A percentile compares a stretch with the other conserved stretches of the same genome.
phyloP scores from a whole-genome alignment of 768 basidiomycete genomes.

The Infundibulicybe gibba region DNA sequence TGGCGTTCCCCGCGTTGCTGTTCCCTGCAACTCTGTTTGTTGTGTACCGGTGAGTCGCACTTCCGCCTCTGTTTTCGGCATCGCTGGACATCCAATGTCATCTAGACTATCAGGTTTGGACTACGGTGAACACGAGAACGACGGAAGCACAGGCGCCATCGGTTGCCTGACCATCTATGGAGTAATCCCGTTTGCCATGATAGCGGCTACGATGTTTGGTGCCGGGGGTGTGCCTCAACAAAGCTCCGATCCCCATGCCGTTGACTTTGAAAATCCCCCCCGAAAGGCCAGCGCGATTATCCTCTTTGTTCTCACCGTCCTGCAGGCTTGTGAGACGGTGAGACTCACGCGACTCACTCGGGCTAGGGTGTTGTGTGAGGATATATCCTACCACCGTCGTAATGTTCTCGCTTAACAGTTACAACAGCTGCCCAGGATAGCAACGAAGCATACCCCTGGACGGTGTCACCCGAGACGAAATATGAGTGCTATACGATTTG shows the following conservation, averaged over 20 bases:
- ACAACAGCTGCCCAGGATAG: neutral
- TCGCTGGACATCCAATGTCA: too few relatives aligned
- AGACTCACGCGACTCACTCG: conserved; percentile 6
- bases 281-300: conserved; percentile 29
- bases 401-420: too few relatives aligned
- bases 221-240: conserved; percentile 13
- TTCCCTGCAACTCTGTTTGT: conserved; percentile 37
- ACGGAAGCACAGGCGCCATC: too few relatives aligned
- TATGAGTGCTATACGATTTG: conserved; percentile 25
- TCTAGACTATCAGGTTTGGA: too few relatives aligned
- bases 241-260: conserved; percentile 1
- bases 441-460: too few relatives aligned
- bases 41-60: conserved; percentile 30
- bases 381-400: too few relatives aligned
- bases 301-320: conserved; percentile 31
- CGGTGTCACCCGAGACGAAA: conserved; percentile 19
- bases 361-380: conserved; percentile 15
- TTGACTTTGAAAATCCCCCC: conserved; percentile 14
- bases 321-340: conserved; percentile 26
- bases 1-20: conserved; percentile 39
- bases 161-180: neutral
- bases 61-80: too few relatives aligned
- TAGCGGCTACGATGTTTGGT: conserved; percentile 12
- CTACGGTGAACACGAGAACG: too few relatives aligned
- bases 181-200: conserved; percentile 10